Conservation (phyloP, 2,329 filamentous ascomycete genomes). For the Plectosphaerella sp. region DNA sequence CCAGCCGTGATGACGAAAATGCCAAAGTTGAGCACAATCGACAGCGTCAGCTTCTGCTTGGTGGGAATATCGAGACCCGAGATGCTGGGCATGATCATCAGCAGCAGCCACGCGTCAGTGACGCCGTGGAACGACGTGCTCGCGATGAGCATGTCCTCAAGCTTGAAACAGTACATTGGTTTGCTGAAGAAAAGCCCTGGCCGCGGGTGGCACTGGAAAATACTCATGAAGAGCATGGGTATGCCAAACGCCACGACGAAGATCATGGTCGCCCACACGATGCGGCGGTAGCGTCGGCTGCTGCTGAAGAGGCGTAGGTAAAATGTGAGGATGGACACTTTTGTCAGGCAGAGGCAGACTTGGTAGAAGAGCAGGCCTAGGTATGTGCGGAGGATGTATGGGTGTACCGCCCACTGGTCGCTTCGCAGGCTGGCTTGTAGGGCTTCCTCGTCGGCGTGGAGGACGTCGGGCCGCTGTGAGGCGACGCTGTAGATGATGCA, state of each 20-base stretch:
- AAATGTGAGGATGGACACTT: slow-evolving; percentile 31
- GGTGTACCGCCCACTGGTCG: slow-evolving; percentile 9
- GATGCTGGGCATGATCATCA: slow-evolving; percentile 36
- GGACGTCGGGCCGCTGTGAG: slow-evolving; percentile 16
- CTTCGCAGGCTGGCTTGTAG: slow-evolving; percentile 1
- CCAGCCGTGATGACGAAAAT: slow-evolving; percentile 32
- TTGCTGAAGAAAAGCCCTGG: slow-evolving; percentile 28
- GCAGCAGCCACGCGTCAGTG: slow-evolving; percentile 39
- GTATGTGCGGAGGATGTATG: slow-evolving; percentile 25
- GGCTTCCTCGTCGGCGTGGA: slow-evolving; percentile 5
- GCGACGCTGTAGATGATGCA: slow-evolving; percentile 25
- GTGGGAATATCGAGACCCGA: slow-evolving; percentile 29
- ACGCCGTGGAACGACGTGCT: slow-evolving; percentile 41
- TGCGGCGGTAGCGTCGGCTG: slow-evolving; percentile 22
- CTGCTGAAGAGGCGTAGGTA: slow-evolving; percentile 33
- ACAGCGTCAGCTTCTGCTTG: slow-evolving; percentile 38
- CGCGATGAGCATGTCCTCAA: slow-evolving; percentile 35
- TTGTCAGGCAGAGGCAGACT: slow-evolving; percentile 30
- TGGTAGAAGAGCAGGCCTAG: slow-evolving; percentile 32
- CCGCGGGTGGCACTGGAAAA: slow-evolving; percentile 39
- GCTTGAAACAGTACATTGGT: slow-evolving; percentile 30
- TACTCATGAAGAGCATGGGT: slow-evolving; percentile 27
- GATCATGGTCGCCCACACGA: slow-evolving; percentile 26
- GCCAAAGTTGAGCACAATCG: slow-evolving; percentile 38
- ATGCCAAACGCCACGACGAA: slow-evolving; percentile 28